A percentile compares a stretch with the other conserved stretches of the same genome.
phyloP scores from a whole-genome alignment of 179 eudicot species.

The Patellifolia procumbens region DNA sequence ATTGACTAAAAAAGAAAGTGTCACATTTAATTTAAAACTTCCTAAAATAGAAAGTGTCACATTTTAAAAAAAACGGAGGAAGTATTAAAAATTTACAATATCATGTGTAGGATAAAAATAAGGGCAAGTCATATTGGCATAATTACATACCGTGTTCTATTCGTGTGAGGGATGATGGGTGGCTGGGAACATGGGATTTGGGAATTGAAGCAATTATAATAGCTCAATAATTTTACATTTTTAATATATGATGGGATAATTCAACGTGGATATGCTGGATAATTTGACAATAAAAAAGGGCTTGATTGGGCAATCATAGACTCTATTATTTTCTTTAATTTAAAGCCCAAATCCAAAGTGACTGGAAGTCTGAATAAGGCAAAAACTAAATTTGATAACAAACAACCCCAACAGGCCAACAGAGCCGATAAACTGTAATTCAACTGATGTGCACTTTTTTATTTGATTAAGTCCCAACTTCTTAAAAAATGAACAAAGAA shows the following conservation, averaged over 20 bases:
- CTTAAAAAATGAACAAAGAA: too few species aligned
- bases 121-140: not conserved
- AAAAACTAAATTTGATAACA: too few species aligned
- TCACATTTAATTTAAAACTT: too few species aligned
- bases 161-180: slow-evolving; percentile 6
- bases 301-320: slow-evolving; percentile 6
- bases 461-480: too few species aligned
- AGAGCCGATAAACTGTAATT: too few species aligned
- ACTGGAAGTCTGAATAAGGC: not conserved
- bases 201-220: slow-evolving; percentile 4
- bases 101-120: too few species aligned
- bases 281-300: not conserved
- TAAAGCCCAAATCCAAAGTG: not conserved
- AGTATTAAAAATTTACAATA: too few species aligned
- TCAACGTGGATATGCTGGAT: not conserved
- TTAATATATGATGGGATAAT: slow-evolving; percentile 6
- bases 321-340: not conserved
- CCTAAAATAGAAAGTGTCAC: too few species aligned
- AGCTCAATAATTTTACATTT: not conserved
- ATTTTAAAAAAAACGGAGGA: too few species aligned
- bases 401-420: too few species aligned
- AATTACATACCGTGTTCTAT: slow-evolving; percentile 8
- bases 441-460: too few species aligned
- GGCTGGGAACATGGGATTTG: not conserved
- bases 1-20: too few species aligned